Conservation (phyloP, 768 basidiomycete genomes). For the Hygrophorus pudorinus region DNA sequence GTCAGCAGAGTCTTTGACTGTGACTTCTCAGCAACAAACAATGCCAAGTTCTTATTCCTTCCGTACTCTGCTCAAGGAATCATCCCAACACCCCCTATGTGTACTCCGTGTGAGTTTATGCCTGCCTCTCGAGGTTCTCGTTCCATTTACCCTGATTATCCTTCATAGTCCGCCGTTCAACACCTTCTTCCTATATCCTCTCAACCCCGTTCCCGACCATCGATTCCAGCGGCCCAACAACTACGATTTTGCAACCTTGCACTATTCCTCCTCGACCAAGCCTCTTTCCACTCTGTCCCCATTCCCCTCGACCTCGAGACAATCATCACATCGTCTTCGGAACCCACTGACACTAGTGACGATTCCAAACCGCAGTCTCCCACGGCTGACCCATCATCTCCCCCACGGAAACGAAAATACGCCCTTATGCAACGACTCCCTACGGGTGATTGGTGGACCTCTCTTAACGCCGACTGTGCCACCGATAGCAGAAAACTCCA, state of each 20-base stretch:
- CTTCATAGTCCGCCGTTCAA: constrained; percentile 46
- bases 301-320: constrained; percentile 36
- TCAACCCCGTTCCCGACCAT: constrained; percentile 52
- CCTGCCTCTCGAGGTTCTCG: constrained; percentile 9
- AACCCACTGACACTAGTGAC: constrained; percentile 14
- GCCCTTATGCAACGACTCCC: constrained; percentile 77
- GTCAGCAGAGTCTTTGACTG: constrained; percentile 26
- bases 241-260: constrained; percentile 69
- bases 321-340: constrained; percentile 16
- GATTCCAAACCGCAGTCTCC: constrained; percentile 9
- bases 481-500: constrained; percentile 29
- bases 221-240: constrained; percentile 58
- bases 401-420: constrained; percentile 39
- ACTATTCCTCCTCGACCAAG: constrained; percentile 60
- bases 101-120: constrained; percentile 43
- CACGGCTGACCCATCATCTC: constrained; percentile 8
- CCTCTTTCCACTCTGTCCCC: constrained; percentile 39
- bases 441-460: constrained; percentile 71
- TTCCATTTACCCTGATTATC: constrained; percentile 7
- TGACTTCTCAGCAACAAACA: constrained; percentile 21
- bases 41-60: constrained; percentile 33
- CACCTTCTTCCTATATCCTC: constrained; percentile 62
- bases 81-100: constrained; percentile 42
- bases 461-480: constrained; percentile 41
- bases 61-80: constrained; percentile 44